phyloP scores from a whole-genome alignment of 495 filamentous ascomycete genomes.

The Penicillium taxi region DNA sequence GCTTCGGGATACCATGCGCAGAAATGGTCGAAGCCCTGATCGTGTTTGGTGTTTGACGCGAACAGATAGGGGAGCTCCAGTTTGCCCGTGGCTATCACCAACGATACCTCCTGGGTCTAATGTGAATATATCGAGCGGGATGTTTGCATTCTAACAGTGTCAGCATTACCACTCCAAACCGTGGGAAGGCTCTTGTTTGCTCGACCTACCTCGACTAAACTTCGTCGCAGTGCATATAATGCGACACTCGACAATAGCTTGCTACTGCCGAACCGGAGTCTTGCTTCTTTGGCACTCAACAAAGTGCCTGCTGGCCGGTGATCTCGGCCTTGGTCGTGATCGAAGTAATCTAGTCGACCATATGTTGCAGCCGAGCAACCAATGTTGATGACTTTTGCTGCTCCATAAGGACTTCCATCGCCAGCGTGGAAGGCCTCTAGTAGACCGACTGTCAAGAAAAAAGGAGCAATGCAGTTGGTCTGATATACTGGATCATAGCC shows the following conservation, averaged over 20 bases:
- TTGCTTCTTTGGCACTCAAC: slow-evolving; percentile 28
- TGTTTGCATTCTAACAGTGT: slow-evolving; percentile 24
- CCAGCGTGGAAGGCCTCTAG: slow-evolving; percentile 36
- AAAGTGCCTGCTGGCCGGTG: slow-evolving; percentile 16
- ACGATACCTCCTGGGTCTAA: slow-evolving; percentile 35
- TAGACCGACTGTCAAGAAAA: slow-evolving; percentile 34
- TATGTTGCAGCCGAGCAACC: slow-evolving; percentile 31
- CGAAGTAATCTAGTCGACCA: slow-evolving; percentile 33
- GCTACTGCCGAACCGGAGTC: slow-evolving; percentile 33
- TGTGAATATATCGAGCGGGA: slow-evolving; percentile 34
- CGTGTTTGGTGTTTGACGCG: slow-evolving; percentile 31
- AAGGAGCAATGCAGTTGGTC: slow-evolving; percentile 34
- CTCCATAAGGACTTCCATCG: slow-evolving; percentile 26
- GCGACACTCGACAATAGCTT: slow-evolving; percentile 34
- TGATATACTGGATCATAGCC: slow-evolving; percentile 37
- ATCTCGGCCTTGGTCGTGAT: slow-evolving; percentile 14
- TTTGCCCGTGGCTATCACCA: slow-evolving; percentile 22
- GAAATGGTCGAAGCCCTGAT: slow-evolving; percentile 29
- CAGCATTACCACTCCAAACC: neutral
- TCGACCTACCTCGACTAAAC: slow-evolving; percentile 29
- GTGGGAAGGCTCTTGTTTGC: neutral
- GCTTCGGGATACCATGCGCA: slow-evolving; percentile 34
- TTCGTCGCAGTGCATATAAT: slow-evolving; percentile 37
- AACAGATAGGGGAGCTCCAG: slow-evolving; percentile 25
- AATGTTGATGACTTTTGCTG: slow-evolving; percentile 34